Conservation (phyloP, 441 rosid species). For the Euphorbia corollata region DNA sequence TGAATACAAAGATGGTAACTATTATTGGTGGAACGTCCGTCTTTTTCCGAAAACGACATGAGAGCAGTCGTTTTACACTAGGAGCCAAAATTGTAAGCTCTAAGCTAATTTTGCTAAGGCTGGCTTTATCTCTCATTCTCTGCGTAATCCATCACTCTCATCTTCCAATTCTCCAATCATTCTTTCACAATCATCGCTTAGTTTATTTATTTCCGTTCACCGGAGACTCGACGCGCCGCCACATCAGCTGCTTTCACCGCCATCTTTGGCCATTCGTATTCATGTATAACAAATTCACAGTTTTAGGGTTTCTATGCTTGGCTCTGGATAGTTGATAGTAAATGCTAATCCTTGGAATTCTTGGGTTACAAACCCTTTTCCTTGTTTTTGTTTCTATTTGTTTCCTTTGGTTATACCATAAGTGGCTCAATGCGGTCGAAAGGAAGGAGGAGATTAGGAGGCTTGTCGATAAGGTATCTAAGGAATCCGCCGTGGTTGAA, state of each 20-base stretch:
- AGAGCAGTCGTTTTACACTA: background rate
- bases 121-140: background rate
- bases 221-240: conserved; percentile 3
- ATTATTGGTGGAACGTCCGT: background rate
- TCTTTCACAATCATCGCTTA: background rate
- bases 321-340: conserved; percentile 20
- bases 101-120: background rate
- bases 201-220: background rate
- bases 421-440: conserved; percentile 23
- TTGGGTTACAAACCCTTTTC: conserved; percentile 22
- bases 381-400: conserved; percentile 6
- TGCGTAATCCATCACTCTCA: background rate
- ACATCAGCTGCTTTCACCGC: background rate
- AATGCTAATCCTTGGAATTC: conserved; percentile 19
- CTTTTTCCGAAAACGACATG: background rate
- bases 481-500: conserved; percentile 19
- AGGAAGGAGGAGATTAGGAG: conserved; percentile 26
- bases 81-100: background rate
- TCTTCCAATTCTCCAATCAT: conserved; percentile 6
- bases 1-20: background rate
- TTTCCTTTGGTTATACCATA: conserved; percentile 13
- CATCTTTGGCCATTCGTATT: background rate
- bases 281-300: conserved; percentile 19
- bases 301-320: conserved; percentile 23
- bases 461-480: conserved; percentile 24